Percentiles rank a stretch among this genome's conserved stretches.
Conservation (phyloP, 768 basidiomycete species). For the Boletales sp. region DNA sequence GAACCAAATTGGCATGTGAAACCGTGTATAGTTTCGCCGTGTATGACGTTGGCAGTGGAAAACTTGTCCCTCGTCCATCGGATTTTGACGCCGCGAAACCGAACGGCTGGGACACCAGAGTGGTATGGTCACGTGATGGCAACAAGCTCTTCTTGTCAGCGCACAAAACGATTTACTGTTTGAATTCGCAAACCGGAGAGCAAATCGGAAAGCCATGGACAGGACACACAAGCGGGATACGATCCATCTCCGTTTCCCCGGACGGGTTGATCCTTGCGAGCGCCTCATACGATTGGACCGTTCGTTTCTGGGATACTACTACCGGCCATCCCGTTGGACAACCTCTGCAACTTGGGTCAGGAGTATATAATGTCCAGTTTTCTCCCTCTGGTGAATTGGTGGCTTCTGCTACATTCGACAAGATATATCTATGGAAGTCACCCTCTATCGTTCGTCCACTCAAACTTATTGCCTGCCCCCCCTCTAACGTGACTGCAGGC, state of each 20-base stretch:
- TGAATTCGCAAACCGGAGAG: slow-evolving; percentile 1
- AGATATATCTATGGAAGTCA: too few species aligned
- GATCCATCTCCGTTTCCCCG: neutral
- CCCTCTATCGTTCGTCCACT: too few species aligned
- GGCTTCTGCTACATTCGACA: too few species aligned
- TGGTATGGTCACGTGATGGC: slow-evolving; percentile 6
- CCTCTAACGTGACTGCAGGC: too few species aligned
- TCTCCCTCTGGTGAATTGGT: too few species aligned
- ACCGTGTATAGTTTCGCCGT: neutral
- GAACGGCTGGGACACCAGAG: too few species aligned
- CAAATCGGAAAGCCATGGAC: neutral
- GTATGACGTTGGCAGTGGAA: neutral
- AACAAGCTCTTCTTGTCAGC: neutral
- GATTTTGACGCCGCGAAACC: too few species aligned
- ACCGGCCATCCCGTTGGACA: neutral
- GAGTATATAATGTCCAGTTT: too few species aligned
- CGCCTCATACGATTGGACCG: neutral
- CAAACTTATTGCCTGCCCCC: too few species aligned
- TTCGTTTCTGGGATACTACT: slow-evolving; percentile 9
- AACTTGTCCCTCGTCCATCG: neutral
- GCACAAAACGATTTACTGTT: slow-evolving; percentile 7
- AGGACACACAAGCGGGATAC: neutral
- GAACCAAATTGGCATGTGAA: neutral
- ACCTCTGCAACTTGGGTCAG: too few species aligned
- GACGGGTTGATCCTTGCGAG: slow-evolving; percentile 10